Base-by-base conservation (phyloP, 495 filamentous ascomycete species). In the Symbiotaphrina buchneri region DNA sequence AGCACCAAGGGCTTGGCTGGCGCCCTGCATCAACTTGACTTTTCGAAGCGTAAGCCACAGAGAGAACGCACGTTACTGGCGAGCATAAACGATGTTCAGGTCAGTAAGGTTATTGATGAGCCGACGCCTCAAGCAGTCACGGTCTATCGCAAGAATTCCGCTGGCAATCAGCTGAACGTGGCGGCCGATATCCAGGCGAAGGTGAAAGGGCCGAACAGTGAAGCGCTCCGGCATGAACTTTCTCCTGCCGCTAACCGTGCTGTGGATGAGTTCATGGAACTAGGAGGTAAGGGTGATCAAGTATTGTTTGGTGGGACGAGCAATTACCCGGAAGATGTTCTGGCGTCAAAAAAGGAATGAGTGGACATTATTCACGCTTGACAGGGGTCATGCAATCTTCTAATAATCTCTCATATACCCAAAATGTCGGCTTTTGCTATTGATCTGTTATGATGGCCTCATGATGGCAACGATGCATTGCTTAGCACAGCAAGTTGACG, bases 1-100 rank as follows among this genome's bases (percentile, higher is more conserved):
- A 93, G 83, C 48, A 93, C 81, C n/a, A 85, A 90, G 41, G 81
- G 82, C 18, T 60, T 99, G 11, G 80, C 84, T 0, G 76, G 75
- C 11, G 79, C 76, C 10, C 58, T 97, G 39, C 70, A 64, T 15
- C 64, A 69, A 19, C 61, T 97, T 15, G 84, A 85, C 39, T 83
- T 97, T 50, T 71, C 69, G 8, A 75, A 74, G 41, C 69, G 84
- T 32, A 87, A 83, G 43, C 50, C 76, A 1, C 51, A 59, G 15
- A 65, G 87, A 3, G 78, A 95, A 49, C 70, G 87, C 11, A 97
- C 87, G 0, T 55, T 97, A 10, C 57, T 95, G 5, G 71, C 71
- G 47, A 69, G 64, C 30, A 63, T 94, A 46, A 91, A 92, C 49
- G 68, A 80, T 26, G 67, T 84, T 17, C 61, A 67, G 35, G 57